Conservation (phyloP, 2,329 filamentous ascomycete species). For the Xylaria sp. region DNA sequence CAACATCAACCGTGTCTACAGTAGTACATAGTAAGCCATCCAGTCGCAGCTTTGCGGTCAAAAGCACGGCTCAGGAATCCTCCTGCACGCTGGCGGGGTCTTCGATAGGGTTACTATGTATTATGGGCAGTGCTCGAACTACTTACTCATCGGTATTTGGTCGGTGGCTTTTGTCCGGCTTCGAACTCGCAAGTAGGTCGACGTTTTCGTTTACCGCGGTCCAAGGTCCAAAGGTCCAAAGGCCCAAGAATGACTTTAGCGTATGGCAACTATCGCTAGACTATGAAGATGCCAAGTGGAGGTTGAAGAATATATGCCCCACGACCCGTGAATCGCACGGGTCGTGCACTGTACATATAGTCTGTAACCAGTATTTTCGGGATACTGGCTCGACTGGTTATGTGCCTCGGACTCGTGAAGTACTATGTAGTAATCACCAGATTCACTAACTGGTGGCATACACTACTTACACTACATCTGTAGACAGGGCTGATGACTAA, state of each 20-base stretch:
- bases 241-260: too few species aligned
- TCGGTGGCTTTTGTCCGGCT: constrained; percentile 4
- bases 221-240: too few species aligned
- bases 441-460: neutral
- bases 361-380: neutral
- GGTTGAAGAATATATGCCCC: neutral
- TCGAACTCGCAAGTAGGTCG: neutral
- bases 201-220: neutral
- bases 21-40: constrained; percentile 28
- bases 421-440: neutral
- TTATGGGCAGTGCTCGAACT: neutral
- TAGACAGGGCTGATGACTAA: neutral
- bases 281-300: constrained; percentile 7
- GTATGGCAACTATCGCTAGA: neutral
- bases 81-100: constrained; percentile 22
- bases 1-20: constrained; percentile 13
- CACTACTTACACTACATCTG: too few species aligned
- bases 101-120: constrained; percentile 5
- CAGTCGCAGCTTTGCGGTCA: constrained; percentile 3
- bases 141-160: neutral
- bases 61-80: constrained; percentile 25
- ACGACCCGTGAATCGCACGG: neutral
- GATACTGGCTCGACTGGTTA: neutral
- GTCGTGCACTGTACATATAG: neutral
- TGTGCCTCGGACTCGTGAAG: neutral